Evolutionary conservation across 2,329 filamentous ascomycete species (phyloP).

Genomic region (Juglanconis oblonga): DNA sequence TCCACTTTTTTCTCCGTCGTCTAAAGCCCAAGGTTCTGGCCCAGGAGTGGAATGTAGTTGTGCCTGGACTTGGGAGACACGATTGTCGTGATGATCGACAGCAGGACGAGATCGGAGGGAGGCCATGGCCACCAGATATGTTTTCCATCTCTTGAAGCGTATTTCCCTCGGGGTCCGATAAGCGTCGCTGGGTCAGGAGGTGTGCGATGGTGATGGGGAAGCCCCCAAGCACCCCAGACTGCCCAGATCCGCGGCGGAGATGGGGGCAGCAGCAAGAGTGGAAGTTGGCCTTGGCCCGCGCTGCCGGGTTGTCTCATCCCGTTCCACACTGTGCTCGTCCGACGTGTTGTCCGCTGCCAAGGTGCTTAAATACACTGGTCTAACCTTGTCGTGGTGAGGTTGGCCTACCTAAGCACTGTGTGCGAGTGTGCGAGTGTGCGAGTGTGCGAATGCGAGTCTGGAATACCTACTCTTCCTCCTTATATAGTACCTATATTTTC

Average conservation of each 20-base stretch:
- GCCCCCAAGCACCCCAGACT: background rate
- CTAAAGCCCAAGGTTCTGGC: background rate
- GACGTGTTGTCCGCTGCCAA: background rate
- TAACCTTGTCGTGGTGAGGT: too few relatives aligned
- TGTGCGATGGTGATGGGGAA: background rate
- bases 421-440: too few relatives aligned
- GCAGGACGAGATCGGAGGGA: background rate
- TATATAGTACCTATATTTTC: too few relatives aligned
- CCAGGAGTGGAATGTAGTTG: background rate
- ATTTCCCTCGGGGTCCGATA: background rate
- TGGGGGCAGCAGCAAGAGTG: background rate
- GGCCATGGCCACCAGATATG: background rate
- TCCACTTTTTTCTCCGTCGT: conserved; percentile 8
- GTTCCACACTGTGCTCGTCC: conserved; percentile 1
- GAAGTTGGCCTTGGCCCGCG: background rate
- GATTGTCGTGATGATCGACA: background rate
- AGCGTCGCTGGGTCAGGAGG: background rate
- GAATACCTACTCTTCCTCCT: too few relatives aligned
- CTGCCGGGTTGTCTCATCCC: background rate
- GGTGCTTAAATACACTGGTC: too few relatives aligned
- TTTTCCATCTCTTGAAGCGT: background rate
- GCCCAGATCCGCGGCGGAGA: background rate
- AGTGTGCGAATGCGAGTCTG: too few relatives aligned
- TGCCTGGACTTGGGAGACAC: background rate
- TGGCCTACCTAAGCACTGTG: too few relatives aligned